Evolutionary conservation across 371 early-diverging fungal genomes (phyloP).

Genomic region (Lichtheimia ornata): DNA sequence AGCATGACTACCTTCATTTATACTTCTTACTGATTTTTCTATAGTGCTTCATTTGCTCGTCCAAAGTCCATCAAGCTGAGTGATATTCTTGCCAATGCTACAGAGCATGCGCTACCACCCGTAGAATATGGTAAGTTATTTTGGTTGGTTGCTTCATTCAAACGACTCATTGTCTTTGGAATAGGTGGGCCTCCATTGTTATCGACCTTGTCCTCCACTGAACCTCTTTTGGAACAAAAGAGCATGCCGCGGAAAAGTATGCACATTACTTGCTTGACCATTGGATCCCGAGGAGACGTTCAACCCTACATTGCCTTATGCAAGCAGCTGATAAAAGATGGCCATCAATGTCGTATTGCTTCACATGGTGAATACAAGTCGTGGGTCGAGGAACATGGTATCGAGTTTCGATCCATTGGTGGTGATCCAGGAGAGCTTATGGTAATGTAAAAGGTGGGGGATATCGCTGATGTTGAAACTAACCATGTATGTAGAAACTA

Average conservation of each 20-base stretch:
- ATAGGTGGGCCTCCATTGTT: conserved; percentile 23
- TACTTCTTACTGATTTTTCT: background rate
- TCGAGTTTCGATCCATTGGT: conserved; percentile 72
- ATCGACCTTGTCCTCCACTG: conserved; percentile 1
- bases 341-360: conserved; percentile 75
- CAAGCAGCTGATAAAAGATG: conserved; percentile 70
- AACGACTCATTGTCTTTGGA: background rate
- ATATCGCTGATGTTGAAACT: background rate
- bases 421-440: conserved; percentile 75
- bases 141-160: background rate
- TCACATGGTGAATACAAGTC: conserved; percentile 74
- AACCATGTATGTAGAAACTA: conserved; percentile 44
- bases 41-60: background rate
- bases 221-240: background rate
- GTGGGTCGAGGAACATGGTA: conserved; percentile 73
- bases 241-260: conserved; percentile 34
- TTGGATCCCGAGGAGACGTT: conserved; percentile 85
- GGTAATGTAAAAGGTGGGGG: no score
- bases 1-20: background rate
- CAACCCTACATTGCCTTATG: conserved; percentile 84
- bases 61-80: conserved; percentile 16
- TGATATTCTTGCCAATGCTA: conserved; percentile 23
- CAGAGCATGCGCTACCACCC: conserved; percentile 34
- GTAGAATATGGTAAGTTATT: conserved; percentile 30
- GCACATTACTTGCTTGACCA: conserved; percentile 77